A percentile compares a stretch with the other conserved stretches of the same genome.
Evolutionary conservation across 495 filamentous ascomycete species (phyloP).

Genomic region (Chaetomium tenue): DNA sequence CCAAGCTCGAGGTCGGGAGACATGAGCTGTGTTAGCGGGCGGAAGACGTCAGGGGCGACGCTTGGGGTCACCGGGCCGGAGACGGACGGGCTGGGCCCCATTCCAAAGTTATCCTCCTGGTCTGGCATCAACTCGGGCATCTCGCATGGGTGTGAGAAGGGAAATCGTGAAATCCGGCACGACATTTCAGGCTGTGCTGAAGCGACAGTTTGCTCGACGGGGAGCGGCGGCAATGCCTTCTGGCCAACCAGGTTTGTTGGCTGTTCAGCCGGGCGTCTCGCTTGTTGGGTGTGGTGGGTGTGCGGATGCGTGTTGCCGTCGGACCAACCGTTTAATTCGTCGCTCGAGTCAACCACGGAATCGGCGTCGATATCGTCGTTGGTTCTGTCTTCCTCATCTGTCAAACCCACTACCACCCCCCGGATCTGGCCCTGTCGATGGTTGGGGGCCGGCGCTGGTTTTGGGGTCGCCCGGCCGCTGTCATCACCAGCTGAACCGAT

Average conservation of each 20-base stretch:
- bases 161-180: conserved; percentile 23
- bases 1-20: conserved; percentile 22
- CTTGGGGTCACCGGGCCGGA: conserved; percentile 19
- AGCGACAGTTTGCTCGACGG: background rate
- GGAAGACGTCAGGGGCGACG: conserved; percentile 21
- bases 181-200: conserved; percentile 22
- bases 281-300: background rate
- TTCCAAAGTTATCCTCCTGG: conserved; percentile 14
- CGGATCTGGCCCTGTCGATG: conserved; percentile 23
- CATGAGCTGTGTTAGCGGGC: conserved; percentile 11
- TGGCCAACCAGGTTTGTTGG: background rate
- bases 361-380: conserved; percentile 29
- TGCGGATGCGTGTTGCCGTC: conserved; percentile 1
- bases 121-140: conserved; percentile 26
- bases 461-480: background rate
- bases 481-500: background rate
- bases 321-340: conserved; percentile 7
- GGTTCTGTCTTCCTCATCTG: conserved; percentile 18
- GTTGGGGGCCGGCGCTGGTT: background rate
- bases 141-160: conserved; percentile 23
- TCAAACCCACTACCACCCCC: conserved; percentile 23
- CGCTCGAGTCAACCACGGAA: conserved; percentile 11
- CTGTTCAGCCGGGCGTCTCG: background rate
- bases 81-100: conserved; percentile 6
- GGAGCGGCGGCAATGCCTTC: conserved; percentile 18